Conservation (phyloP, 2,329 filamentous ascomycete genomes). For the Ophiocordyceps unilateralis region DNA sequence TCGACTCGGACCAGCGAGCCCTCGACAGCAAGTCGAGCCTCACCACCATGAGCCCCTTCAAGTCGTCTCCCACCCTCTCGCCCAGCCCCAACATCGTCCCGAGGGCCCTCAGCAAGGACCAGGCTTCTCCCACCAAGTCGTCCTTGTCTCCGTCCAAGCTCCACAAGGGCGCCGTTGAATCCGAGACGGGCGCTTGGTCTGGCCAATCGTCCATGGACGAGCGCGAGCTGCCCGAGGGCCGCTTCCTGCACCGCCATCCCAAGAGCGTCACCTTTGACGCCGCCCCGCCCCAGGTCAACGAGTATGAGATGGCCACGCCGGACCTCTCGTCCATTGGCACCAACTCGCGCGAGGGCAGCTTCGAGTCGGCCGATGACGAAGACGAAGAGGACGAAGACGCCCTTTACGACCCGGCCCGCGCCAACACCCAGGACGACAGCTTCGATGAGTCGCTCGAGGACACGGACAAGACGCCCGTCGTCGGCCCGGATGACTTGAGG, state of each 20-base stretch:
- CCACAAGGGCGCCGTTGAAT: conserved; percentile 53
- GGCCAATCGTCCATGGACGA: conserved; percentile 44
- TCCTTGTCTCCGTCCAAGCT: conserved; percentile 56
- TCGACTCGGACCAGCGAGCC: conserved; percentile 22
- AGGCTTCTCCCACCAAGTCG: conserved; percentile 72
- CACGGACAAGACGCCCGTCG: conserved; percentile 91
- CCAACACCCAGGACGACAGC: conserved; percentile 52
- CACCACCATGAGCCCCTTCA: conserved; percentile 15
- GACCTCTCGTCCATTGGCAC: conserved; percentile 86
- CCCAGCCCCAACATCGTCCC: conserved; percentile 10
- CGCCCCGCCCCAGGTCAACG: conserved; percentile 83
- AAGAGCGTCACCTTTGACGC: conserved; percentile 97
- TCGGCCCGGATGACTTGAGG: conserved; percentile 93
- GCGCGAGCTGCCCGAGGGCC: conserved; percentile 43
- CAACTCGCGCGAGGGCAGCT: conserved; percentile 83
- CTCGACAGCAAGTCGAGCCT: conserved; percentile 29
- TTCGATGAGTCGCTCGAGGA: conserved; percentile 93
- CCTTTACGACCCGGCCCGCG: conserved; percentile 33
- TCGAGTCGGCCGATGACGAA: conserved; percentile 66
- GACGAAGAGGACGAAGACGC: conserved; percentile 47
- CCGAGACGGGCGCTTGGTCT: conserved; percentile 50
- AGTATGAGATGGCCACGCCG: conserved; percentile 95
- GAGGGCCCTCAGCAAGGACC: conserved; percentile 48
- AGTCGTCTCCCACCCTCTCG: conserved; percentile 4
- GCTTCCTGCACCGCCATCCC: conserved; percentile 60